Evolutionary conservation across 768 basidiomycete genomes (phyloP).

Genomic region (Rhodotorula toruloides): DNA sequence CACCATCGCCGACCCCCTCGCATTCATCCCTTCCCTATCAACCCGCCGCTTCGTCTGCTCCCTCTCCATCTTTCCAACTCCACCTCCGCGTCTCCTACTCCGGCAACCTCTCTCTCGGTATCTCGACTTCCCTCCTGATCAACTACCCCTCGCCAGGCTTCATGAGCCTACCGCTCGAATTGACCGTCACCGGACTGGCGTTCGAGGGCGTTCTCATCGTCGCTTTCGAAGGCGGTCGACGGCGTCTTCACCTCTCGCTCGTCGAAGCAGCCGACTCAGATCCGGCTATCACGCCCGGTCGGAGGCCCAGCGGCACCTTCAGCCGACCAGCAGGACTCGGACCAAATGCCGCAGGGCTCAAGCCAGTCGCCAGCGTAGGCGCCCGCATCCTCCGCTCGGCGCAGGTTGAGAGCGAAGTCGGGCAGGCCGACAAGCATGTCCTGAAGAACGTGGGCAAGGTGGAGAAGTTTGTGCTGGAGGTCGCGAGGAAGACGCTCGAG

Average conservation of each 20-base stretch:
- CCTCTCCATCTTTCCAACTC: slow-evolving; percentile 65
- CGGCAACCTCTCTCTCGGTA: slow-evolving; percentile 70
- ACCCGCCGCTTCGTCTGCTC: slow-evolving; percentile 45
- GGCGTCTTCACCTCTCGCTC: slow-evolving; percentile 79
- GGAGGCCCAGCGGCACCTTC: not conserved
- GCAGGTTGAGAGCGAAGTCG: slow-evolving; percentile 91
- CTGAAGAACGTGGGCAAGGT: slow-evolving; percentile 90
- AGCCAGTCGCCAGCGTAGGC: not conserved
- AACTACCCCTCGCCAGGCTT: slow-evolving; percentile 95
- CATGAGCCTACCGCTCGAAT: slow-evolving; percentile 92
- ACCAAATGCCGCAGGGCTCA: not conserved
- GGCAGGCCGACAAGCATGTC: slow-evolving; percentile 90
- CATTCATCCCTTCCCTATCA: slow-evolving; percentile 34
- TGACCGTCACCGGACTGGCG: slow-evolving; percentile 81
- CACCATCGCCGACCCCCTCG: slow-evolving; percentile 3
- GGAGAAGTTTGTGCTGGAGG: slow-evolving; percentile 89
- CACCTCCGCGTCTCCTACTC: slow-evolving; percentile 76
- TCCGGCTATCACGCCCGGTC: not conserved
- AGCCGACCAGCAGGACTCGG: too few species aligned
- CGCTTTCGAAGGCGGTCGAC: slow-evolving; percentile 79
- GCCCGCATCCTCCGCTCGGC: slow-evolving; percentile 67
- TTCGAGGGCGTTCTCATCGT: slow-evolving; percentile 82
- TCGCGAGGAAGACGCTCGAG: slow-evolving; percentile 86
- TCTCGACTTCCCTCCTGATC: slow-evolving; percentile 87
- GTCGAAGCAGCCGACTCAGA: slow-evolving; percentile 50